A percentile compares a stretch with the other conserved stretches of the same genome.
These are phyloP conservation scores for Actinomortierella ambigua DNA, from an alignment of 371 early-diverging fungal species.

Conservation along the genomic window DNA sequence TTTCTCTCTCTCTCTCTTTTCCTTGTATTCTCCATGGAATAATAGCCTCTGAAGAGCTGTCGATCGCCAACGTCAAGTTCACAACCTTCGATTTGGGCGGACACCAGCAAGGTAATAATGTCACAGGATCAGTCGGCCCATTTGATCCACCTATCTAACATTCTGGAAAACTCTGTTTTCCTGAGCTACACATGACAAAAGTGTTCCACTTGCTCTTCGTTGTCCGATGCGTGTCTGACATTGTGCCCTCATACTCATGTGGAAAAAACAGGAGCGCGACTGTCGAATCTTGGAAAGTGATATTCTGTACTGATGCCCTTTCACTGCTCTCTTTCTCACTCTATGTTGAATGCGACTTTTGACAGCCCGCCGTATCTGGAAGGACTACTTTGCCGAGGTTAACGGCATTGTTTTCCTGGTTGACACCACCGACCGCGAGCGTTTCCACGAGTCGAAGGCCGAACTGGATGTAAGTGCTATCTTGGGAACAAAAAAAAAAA, in stretches of 20 bases:
- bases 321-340: not conserved
- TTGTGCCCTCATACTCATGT: no score
- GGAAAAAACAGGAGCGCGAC: no score
- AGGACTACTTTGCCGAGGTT: conserved; percentile 98
- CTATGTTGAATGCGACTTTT: not conserved
- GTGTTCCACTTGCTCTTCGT: no score
- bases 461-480: conserved; percentile 87
- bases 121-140: no score
- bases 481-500: no score
- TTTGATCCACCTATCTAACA: no score
- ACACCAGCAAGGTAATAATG: conserved; percentile 79
- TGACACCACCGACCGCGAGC: conserved; percentile 85
- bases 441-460: conserved; percentile 90
- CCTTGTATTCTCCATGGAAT: conserved; percentile 3
- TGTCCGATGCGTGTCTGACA: no score
- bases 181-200: no score
- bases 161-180: no score
- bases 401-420: conserved; percentile 97
- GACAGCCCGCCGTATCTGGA: conserved; percentile 95
- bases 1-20: conserved; percentile 5
- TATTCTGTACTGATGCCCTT: no score
- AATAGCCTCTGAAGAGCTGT: conserved; percentile 93
- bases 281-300: no score
- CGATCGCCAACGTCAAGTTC: conserved; percentile 95
- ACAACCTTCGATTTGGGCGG: conserved; percentile 98